Percentiles rank a stretch among this genome's conserved stretches.
Evolutionary conservation across 2,329 filamentous ascomycete genomes (phyloP).

Genomic region (Xylariaceae sp.): DNA sequence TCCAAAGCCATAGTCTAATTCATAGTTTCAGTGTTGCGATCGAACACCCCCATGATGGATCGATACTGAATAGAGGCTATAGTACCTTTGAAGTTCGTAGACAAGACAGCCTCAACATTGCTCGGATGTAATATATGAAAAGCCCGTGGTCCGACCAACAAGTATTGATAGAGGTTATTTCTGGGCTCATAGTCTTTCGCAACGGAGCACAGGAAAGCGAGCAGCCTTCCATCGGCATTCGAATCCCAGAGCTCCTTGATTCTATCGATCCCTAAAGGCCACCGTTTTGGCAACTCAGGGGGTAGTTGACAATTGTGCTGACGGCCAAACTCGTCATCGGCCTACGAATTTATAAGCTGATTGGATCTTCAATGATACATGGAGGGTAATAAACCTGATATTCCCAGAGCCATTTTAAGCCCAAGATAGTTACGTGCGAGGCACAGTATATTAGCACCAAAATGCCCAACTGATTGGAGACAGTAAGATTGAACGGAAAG

Average conservation of each 20-base stretch:
- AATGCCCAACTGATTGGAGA: not conserved
- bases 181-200: conserved; percentile 41
- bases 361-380: not conserved
- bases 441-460: conserved; percentile 2
- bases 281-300: conserved; percentile 41
- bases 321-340: conserved; percentile 27
- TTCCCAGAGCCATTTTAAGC: not conserved
- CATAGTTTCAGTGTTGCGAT: not conserved
- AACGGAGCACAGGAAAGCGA: conserved; percentile 38
- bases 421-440: not conserved
- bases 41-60: not conserved
- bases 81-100: conserved; percentile 38
- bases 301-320: conserved; percentile 40
- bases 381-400: not conserved
- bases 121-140: conserved; percentile 40
- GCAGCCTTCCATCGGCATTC: conserved; percentile 38
- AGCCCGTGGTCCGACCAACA: conserved; percentile 40
- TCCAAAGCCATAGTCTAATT: conserved; percentile 44
- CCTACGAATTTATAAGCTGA: not conserved
- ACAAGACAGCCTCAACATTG: conserved; percentile 42
- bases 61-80: not conserved
- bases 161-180: conserved; percentile 39
- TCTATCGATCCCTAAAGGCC: conserved; percentile 45
- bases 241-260: conserved; percentile 38
- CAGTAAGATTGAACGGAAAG: not conserved